These are phyloP conservation scores for Medicago truncatula DNA, from an alignment of 306 rosid genomes.

Conservation along the genomic window DNA sequence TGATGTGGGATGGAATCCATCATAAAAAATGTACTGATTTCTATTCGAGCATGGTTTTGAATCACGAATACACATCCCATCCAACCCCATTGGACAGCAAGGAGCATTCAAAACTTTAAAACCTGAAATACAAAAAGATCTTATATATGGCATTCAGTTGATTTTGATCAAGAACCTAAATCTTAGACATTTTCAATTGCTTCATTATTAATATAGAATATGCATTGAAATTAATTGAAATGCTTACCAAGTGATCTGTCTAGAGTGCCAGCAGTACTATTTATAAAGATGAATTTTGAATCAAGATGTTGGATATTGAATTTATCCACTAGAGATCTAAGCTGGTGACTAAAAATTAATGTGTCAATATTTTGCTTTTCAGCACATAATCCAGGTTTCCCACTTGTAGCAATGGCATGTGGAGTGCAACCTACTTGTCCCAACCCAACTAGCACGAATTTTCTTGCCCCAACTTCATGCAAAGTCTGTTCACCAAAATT, in stretches of 20 bases:
- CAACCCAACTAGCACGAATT: slow-evolving; percentile 49
- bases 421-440: slow-evolving; percentile 60
- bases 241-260: background rate
- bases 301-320: slow-evolving; percentile 27
- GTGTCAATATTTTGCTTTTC: background rate
- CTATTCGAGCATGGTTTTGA: slow-evolving; percentile 47
- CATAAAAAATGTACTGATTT: slow-evolving; percentile 45
- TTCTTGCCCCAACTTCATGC: slow-evolving; percentile 57
- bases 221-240: background rate
- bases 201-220: background rate
- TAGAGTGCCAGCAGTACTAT: background rate
- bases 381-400: background rate
- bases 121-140: slow-evolving; percentile 41
- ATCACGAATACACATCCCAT: slow-evolving; percentile 43
- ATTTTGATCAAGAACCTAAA: background rate
- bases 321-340: slow-evolving; percentile 36
- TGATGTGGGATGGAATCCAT: slow-evolving; percentile 45
- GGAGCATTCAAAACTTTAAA: slow-evolving; percentile 1
- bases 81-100: slow-evolving; percentile 34
- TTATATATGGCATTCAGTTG: background rate
- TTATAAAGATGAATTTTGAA: slow-evolving; percentile 42
- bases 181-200: background rate
- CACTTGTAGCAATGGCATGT: background rate
- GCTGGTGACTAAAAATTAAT: slow-evolving; percentile 1
- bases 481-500: slow-evolving; percentile 37